Percentiles rank a stretch among this genome's conserved stretches.
phyloP scores from a whole-genome alignment of 768 basidiomycete genomes.

The Favolaschia claudopus region DNA sequence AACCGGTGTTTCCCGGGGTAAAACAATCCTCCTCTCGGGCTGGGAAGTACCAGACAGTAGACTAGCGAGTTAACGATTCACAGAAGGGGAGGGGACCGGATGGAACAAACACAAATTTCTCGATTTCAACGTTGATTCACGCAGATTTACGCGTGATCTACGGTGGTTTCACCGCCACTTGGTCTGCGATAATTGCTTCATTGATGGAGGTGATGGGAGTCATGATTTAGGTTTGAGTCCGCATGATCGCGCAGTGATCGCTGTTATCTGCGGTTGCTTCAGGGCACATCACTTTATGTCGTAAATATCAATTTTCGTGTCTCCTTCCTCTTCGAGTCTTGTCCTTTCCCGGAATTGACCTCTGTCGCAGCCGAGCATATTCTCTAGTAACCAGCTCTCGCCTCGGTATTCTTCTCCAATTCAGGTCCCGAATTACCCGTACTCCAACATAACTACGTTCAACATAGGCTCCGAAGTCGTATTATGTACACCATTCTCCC shows the following conservation, averaged over 20 bases:
- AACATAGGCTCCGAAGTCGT: not conserved
- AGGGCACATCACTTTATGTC: slow-evolving; percentile 14
- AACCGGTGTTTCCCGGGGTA: not conserved
- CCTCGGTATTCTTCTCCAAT: not conserved
- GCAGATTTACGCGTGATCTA: not conserved
- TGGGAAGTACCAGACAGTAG: too few species aligned
- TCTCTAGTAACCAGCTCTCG: slow-evolving; percentile 16
- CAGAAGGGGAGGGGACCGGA: too few species aligned
- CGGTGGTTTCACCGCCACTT: too few species aligned
- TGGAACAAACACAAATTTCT: too few species aligned
- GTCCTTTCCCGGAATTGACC: not conserved
- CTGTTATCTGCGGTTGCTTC: slow-evolving; percentile 12
- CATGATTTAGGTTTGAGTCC: slow-evolving; percentile 21
- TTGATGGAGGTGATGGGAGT: too few species aligned
- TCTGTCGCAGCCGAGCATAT: not conserved
- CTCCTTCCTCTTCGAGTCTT: not conserved
- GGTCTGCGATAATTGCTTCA: too few species aligned
- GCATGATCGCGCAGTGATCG: not conserved
- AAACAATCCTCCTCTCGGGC: not conserved
- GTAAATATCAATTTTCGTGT: slow-evolving; percentile 7
- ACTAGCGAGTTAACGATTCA: too few species aligned
- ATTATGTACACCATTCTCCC: slow-evolving; percentile 16
- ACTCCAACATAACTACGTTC: slow-evolving; percentile 18
- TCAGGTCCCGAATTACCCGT: slow-evolving; percentile 9
- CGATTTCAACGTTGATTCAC: not conserved